phyloP scores from a whole-genome alignment of 169 alveolate species.

The Cyclospora cayetanensis region DNA sequence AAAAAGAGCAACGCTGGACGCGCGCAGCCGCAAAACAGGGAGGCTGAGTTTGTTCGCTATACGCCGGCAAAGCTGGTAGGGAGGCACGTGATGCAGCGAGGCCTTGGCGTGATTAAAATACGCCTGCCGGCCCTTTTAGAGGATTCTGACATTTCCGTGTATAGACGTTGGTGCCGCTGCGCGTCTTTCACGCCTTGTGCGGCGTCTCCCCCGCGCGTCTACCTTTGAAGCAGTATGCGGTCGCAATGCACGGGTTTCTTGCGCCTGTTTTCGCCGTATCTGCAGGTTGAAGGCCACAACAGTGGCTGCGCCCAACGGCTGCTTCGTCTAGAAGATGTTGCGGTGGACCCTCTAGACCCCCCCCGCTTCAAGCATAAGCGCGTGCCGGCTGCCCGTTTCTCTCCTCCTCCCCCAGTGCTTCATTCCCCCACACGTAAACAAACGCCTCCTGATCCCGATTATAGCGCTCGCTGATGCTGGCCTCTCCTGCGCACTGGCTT shows the following conservation, averaged over 20 bases:
- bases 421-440: conserved; percentile 70
- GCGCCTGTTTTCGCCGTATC: background rate
- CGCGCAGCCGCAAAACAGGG: conserved; percentile 17
- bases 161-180: too few relatives aligned
- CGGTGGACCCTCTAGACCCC: conserved; percentile 96
- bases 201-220: too few relatives aligned
- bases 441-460: background rate
- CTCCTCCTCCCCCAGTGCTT: conserved; percentile 67
- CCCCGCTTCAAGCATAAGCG: conserved; percentile 94
- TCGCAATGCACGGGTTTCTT: background rate
- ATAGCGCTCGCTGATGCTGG: background rate
- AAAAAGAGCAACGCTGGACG: conserved; percentile 44
- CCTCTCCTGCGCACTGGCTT: too few relatives aligned
- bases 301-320: conserved; percentile 85
- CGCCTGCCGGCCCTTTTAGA: too few relatives aligned
- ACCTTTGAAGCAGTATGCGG: background rate
- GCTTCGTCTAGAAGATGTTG: conserved; percentile 89
- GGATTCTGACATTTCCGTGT: too few relatives aligned
- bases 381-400: conserved; percentile 82
- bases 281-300: conserved; percentile 77
- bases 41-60: conserved; percentile 57
- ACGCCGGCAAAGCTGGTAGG: conserved; percentile 69
- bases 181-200: too few relatives aligned
- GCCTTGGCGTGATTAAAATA: too few relatives aligned
- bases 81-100: too few relatives aligned